Conservation (phyloP, 495 filamentous ascomycete species). For the Articulospora tetracladia region DNA sequence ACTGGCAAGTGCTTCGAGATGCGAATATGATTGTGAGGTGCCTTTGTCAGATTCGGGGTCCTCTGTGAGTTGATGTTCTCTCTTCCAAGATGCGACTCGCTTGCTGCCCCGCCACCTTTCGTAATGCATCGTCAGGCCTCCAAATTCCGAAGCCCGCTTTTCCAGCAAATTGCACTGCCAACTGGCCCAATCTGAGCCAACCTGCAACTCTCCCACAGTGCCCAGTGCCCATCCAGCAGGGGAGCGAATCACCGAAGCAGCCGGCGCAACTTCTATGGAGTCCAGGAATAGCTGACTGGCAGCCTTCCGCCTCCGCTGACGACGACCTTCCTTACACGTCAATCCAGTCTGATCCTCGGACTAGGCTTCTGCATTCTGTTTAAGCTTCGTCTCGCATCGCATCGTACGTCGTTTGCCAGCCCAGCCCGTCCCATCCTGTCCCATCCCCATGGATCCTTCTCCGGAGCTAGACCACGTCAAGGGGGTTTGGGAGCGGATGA, state of each 20-base stretch:
- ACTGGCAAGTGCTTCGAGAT: neutral
- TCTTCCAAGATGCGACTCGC: neutral
- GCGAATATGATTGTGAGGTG: neutral
- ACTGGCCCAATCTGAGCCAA: neutral
- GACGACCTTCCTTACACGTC: constrained; percentile 3
- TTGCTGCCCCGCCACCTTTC: neutral
- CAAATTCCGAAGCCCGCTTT: neutral
- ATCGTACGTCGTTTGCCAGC: neutral
- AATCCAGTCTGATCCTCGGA: neutral
- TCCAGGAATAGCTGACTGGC: neutral
- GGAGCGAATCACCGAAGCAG: neutral
- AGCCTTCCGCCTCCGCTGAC: constrained; percentile 7
- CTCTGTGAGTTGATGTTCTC: neutral
- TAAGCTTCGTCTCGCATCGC: neutral
- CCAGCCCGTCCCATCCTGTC: too few species aligned
- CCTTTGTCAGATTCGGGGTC: neutral
- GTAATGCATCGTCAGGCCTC: neutral
- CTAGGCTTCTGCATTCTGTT: neutral
- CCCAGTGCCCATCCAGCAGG: neutral
- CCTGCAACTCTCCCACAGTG: neutral
- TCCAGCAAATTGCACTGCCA: neutral
- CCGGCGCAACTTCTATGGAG: neutral
- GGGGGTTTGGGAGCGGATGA: constrained; percentile 19
- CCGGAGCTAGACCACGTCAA: constrained; percentile 17
- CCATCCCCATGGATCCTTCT: neutral